Percentiles rank a stretch among this genome's conserved stretches.
Evolutionary conservation across 768 basidiomycete species (phyloP).

Genomic region (Krasilnikovozyma curviuscula): DNA sequence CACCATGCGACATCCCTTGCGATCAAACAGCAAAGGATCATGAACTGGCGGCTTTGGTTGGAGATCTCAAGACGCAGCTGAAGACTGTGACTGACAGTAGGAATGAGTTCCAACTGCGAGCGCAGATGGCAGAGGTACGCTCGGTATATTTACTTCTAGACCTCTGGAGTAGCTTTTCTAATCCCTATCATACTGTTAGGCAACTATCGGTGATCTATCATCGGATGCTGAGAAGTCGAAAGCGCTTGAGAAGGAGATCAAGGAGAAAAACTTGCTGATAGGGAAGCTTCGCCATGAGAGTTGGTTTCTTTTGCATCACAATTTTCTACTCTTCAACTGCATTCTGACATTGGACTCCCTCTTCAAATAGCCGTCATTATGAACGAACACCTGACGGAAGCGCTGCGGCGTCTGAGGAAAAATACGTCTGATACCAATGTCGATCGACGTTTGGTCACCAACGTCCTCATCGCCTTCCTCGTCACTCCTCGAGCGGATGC

Average conservation of each 20-base stretch:
- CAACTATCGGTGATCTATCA: constrained; percentile 53
- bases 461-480: constrained; percentile 76
- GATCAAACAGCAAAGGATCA: constrained; percentile 73
- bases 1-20: too few relatives aligned
- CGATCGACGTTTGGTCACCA: constrained; percentile 76
- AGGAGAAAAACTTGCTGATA: constrained; percentile 88
- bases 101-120: constrained; percentile 78
- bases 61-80: constrained; percentile 61
- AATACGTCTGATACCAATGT: constrained; percentile 72
- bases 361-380: constrained; percentile 62
- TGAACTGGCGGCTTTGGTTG: constrained; percentile 66
- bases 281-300: constrained; percentile 90
- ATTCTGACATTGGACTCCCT: neutral
- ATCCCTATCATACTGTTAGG: constrained; percentile 29
- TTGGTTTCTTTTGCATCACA: constrained; percentile 23
- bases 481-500: constrained; percentile 74
- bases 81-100: constrained; percentile 49
- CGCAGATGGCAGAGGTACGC: constrained; percentile 63
- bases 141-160: neutral
- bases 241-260: constrained; percentile 70
- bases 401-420: constrained; percentile 76
- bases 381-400: constrained; percentile 94
- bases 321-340: neutral
- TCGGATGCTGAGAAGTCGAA: constrained; percentile 46
- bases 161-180: too few relatives aligned